These are phyloP conservation scores for Ascocoryne sarcoides DNA, from an alignment of 2,329 filamentous ascomycete genomes.

Conservation along the genomic window DNA sequence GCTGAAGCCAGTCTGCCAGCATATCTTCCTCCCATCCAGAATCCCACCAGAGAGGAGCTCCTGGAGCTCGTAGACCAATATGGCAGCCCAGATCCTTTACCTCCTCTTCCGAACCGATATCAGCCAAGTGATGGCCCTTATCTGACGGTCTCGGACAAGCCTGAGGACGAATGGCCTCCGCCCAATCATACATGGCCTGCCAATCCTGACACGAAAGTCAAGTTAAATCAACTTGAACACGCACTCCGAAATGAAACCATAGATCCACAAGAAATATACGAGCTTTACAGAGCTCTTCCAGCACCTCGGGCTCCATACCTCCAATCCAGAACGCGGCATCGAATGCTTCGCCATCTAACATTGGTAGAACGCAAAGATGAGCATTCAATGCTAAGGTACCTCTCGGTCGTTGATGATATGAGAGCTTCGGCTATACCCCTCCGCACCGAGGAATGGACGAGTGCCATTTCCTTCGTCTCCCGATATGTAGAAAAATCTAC, in stretches of 20 bases:
- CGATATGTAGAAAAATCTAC: constrained; percentile 56
- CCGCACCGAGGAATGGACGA: constrained; percentile 67
- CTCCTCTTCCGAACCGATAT: constrained; percentile 44
- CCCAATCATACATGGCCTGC: constrained; percentile 24
- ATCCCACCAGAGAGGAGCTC: constrained; percentile 36
- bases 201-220: constrained; percentile 19
- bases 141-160: constrained; percentile 41
- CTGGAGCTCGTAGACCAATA: constrained; percentile 45
- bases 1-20: no score
- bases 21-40: constrained; percentile 5
- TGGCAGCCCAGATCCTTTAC: constrained; percentile 42
- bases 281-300: constrained; percentile 30
- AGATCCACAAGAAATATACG: constrained; percentile 26
- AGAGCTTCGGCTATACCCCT: constrained; percentile 64
- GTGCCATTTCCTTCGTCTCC: constrained; percentile 70
- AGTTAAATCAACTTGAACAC: constrained; percentile 17
- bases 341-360: constrained; percentile 25
- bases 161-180: constrained; percentile 35
- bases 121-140: constrained; percentile 41
- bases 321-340: constrained; percentile 20
- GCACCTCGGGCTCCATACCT: constrained; percentile 27
- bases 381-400: constrained; percentile 68
- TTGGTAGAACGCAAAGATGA: constrained; percentile 27
- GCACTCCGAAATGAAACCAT: constrained; percentile 14
- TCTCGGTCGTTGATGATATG: constrained; percentile 77